A percentile compares a stretch with the other conserved stretches of the same genome.
phyloP scores from a whole-genome alignment of 1,139 yeast genomes.

The Yamadazyma jaroonii region DNA sequence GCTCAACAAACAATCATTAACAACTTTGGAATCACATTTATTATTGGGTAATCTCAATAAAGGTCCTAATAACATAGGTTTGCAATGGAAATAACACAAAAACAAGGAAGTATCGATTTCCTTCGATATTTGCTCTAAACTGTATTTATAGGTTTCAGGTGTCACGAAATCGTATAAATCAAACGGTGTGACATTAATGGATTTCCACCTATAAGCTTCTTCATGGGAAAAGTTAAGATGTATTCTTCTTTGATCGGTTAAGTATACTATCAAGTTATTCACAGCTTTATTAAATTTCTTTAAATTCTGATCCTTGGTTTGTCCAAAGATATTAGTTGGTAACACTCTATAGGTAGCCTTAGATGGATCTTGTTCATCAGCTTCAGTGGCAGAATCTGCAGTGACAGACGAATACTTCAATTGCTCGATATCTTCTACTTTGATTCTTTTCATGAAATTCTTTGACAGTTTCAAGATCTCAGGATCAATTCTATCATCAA shows the following conservation, averaged over 20 bases:
- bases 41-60: slow-evolving; percentile 71
- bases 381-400: slow-evolving; percentile 31
- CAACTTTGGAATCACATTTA: slow-evolving; percentile 65
- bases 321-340: slow-evolving; percentile 12
- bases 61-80: slow-evolving; percentile 78
- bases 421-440: slow-evolving; percentile 25
- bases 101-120: slow-evolving; percentile 80
- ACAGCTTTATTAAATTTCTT: slow-evolving; percentile 43
- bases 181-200: slow-evolving; percentile 35
- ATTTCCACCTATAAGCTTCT: slow-evolving; percentile 43
- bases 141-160: slow-evolving; percentile 11
- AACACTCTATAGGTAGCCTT: slow-evolving; percentile 7
- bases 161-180: slow-evolving; percentile 31
- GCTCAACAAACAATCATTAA: slow-evolving; percentile 49
- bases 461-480: slow-evolving; percentile 2
- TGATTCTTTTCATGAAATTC: slow-evolving; percentile 27
- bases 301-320: slow-evolving; percentile 21
- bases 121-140: slow-evolving; percentile 12
- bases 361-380: slow-evolving; percentile 7
- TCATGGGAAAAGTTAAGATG: slow-evolving; percentile 35
- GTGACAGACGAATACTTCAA: slow-evolving; percentile 9
- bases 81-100: slow-evolving; percentile 63
- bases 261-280: slow-evolving; percentile 51
- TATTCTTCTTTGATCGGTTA: slow-evolving; percentile 55
- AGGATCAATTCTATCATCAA: slow-evolving; percentile 4